Percentiles rank a stretch among this genome's conserved stretches.
phyloP scores from a whole-genome alignment of 2,329 filamentous ascomycete species.

The Fusarium setosum region DNA sequence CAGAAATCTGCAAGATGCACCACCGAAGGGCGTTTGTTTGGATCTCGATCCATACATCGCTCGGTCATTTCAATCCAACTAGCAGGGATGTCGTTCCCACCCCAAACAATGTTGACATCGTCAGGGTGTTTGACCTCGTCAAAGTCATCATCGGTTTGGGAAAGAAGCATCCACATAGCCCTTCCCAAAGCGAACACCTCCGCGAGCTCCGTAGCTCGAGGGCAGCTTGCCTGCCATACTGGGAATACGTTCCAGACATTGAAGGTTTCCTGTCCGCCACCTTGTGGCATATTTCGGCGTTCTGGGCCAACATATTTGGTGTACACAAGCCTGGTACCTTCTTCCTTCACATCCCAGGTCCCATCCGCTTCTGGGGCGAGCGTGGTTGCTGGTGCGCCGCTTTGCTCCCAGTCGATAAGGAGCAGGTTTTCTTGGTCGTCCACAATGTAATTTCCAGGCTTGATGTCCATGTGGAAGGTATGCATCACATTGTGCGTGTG shows the following conservation, averaged over 20 bases:
- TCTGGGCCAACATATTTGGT: neutral
- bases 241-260: neutral
- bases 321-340: neutral
- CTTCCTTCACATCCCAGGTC: neutral
- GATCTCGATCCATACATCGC: neutral
- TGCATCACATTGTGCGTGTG: neutral
- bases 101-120: neutral
- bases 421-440: neutral
- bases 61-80: neutral
- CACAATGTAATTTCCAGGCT: neutral
- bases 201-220: neutral
- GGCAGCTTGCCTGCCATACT: neutral
- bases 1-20: neutral
- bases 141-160: neutral
- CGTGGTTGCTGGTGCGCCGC: neutral
- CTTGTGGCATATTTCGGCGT: neutral
- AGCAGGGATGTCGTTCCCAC: neutral
- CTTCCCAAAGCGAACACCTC: neutral
- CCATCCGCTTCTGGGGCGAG: neutral
- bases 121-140: neutral
- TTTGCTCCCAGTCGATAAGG: neutral
- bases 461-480: slow-evolving; percentile 2
- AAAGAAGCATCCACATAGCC: slow-evolving; percentile 1
- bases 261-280: neutral
- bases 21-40: neutral